phyloP scores from a whole-genome alignment of 768 basidiomycete species.

The Panaeolus cyanescens region DNA sequence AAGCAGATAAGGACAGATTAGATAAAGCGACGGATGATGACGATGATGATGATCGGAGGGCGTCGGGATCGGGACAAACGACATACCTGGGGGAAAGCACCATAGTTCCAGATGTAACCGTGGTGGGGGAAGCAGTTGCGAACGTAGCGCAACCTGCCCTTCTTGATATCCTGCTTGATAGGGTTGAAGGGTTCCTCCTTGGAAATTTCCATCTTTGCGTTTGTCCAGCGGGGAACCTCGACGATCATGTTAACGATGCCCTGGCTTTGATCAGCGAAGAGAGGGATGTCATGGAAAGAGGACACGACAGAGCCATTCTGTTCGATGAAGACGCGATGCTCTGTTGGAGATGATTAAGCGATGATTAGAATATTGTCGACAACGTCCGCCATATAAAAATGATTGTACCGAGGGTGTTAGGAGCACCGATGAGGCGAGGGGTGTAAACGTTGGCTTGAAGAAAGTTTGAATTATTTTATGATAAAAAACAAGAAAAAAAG shows the following conservation, averaged over 20 bases:
- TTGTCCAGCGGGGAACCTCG: slow-evolving; percentile 98
- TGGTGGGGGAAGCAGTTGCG: slow-evolving; percentile 99
- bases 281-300: slow-evolving; percentile 95
- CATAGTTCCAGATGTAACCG: slow-evolving; percentile 99
- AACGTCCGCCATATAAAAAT: slow-evolving; percentile 7
- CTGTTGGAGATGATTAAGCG: slow-evolving; percentile 44
- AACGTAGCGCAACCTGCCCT: slow-evolving; percentile 93
- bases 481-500: slow-evolving; percentile 14
- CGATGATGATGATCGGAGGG: slow-evolving; percentile 1
- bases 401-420: slow-evolving; percentile 88
- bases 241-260: slow-evolving; percentile 99
- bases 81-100: slow-evolving; percentile 94
- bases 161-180: slow-evolving; percentile 99
- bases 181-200: slow-evolving; percentile 99
- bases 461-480: slow-evolving; percentile 12
- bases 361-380: slow-evolving; percentile 21
- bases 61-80: neutral
- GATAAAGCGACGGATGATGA: slow-evolving; percentile 10
- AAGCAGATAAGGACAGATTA: slow-evolving; percentile 11
- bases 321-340: slow-evolving; percentile 95
- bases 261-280: slow-evolving; percentile 94
- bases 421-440: slow-evolving; percentile 79
- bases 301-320: slow-evolving; percentile 84
- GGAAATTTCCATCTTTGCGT: slow-evolving; percentile 99
- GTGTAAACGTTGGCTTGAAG: slow-evolving; percentile 53